These are phyloP conservation scores for Sequoiadendron giganteum DNA, from an alignment of 75 land plant genomes.

Conservation along the genomic window DNA sequence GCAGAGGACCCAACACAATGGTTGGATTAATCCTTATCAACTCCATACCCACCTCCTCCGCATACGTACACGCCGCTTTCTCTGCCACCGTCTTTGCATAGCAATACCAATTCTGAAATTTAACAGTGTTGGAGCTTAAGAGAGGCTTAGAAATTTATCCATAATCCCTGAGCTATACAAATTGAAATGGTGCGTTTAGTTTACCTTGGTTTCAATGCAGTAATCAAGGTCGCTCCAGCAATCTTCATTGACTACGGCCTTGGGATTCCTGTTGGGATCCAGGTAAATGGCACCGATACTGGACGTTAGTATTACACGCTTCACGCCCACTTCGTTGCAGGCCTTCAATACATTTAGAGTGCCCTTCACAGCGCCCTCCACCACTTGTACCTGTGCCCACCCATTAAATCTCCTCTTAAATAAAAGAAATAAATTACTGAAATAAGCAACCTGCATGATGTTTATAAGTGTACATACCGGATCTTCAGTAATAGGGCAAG, in stretches of 20 bases:
- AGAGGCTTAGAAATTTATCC: constrained; percentile 1
- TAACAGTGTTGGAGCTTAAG: neutral
- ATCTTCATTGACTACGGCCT: constrained; percentile 29
- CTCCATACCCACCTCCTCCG: no score
- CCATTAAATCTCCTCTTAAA: no score
- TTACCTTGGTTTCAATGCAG: constrained; percentile 41
- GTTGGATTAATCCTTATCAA: no score
- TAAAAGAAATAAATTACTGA: no score
- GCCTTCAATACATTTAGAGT: constrained; percentile 33
- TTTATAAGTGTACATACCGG: no score
- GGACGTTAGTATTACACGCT: no score
- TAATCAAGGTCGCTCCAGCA: constrained; percentile 53
- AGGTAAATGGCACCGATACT: no score
- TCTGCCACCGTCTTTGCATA: constrained; percentile 33
- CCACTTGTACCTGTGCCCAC: constrained; percentile 4
- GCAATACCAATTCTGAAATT: constrained; percentile 60
- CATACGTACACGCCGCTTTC: no score
- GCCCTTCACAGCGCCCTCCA: constrained; percentile 43
- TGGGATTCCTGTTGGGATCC: neutral
- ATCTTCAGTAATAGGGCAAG: no score
- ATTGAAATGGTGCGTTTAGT: neutral
- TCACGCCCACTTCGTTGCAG: no score
- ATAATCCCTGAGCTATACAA: neutral
- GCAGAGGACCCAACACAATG: no score
- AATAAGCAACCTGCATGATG: no score